Base-by-base conservation (phyloP, 2,329 filamentous ascomycete species). In the Penicillium sp. region DNA sequence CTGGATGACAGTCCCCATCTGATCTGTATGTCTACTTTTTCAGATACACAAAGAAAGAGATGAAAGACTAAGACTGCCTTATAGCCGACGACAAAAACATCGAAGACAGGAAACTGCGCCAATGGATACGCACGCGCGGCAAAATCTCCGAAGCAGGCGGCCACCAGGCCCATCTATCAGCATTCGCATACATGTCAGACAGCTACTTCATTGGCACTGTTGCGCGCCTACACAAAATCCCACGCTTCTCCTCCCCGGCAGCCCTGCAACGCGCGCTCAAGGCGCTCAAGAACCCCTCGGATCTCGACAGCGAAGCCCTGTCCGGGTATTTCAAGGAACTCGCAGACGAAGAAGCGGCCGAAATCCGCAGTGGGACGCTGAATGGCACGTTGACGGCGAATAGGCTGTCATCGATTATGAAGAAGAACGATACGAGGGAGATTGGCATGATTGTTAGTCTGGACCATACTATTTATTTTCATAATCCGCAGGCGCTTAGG, bases 181-280 rank as follows among this genome's bases (percentile, higher is more conserved):
- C 94, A 8, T 80, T 99, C 60, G 93, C 93, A 23, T 99, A 97
- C 77, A 89, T 97, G 78, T 90, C 87, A 24, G 93, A 97, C 74
- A 89, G 83, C 68, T 94, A 90, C 76, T 97, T 99, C 74, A 92
- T 97, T 71, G 92, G 90, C 40, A 97, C 92, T 1, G 84, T 97
- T 7, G 80, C 87, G 26, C 84, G 90, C 20, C 86, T 92, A 55
- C 92, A 97, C 72, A 82, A 84, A 56, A 80, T 97, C 35, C 92
- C 89, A 82, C 81, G 89, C 14, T 90, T 89, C 69, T 83, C 82
- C 1, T 81, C 77, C 12, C 79, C 79, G 1, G 74, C 63, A 3
- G 73, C 74, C 51, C 68, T 78, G 23, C 65, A 77, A 63, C 64
- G 68, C 60, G 65, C 70, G 0, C 57, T 78, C 23, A 68, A 71